A percentile compares a stretch with the other conserved stretches of the same genome.
Evolutionary conservation across 805 yeast genomes (phyloP).

Genomic region (Isabelozyma rhagii): DNA sequence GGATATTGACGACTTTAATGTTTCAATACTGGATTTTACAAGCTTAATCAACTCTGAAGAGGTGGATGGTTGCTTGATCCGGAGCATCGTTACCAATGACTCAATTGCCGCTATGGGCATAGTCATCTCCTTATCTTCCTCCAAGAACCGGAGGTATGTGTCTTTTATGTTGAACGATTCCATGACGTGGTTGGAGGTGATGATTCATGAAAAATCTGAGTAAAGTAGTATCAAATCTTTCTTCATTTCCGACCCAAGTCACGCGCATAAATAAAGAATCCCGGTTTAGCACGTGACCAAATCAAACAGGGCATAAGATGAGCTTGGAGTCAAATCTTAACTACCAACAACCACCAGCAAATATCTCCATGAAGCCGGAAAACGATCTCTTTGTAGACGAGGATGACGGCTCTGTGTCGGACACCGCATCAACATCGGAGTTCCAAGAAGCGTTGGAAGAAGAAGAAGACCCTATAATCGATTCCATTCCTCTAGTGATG

Average conservation of each 20-base stretch:
- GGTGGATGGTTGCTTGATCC: constrained; percentile 84
- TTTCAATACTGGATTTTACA: constrained; percentile 71
- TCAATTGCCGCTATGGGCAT: constrained; percentile 99
- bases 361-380: neutral
- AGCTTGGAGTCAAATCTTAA: no score
- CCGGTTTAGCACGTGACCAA: no score
- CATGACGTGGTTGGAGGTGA: neutral
- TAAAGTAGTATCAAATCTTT: no score
- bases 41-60: constrained; percentile 88
- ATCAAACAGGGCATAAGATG: no score
- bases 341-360: neutral
- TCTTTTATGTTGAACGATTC: constrained; percentile 69
- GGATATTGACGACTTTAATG: constrained; percentile 72
- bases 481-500: constrained; percentile 34
- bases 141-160: constrained; percentile 74
- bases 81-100: constrained; percentile 78
- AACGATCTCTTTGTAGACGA: constrained; percentile 19
- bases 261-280: no score
- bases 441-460: constrained; percentile 9
- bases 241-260: no score
- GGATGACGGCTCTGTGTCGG: constrained; percentile 15
- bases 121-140: constrained; percentile 93
- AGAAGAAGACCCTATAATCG: constrained; percentile 37
- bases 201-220: neutral
- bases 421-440: constrained; percentile 7